Evolutionary conservation across 2,329 filamentous ascomycete genomes (phyloP), one percentile per base, ranked within the genome.

Genomic region (Arthrobotrys megalospora): DNA sequence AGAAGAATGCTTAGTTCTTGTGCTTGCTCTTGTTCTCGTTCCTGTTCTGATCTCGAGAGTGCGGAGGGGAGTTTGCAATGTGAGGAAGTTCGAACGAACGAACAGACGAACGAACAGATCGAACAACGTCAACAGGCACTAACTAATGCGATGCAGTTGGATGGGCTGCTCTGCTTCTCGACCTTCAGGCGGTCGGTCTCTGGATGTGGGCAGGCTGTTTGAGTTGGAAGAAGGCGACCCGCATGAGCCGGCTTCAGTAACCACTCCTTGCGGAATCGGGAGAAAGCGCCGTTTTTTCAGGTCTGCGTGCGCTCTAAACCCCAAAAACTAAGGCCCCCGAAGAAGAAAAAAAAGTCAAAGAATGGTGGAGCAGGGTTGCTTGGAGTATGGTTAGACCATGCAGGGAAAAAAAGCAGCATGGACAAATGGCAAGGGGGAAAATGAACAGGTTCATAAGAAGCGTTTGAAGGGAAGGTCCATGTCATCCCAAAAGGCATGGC

Each of bases 221-320:
- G 73, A 62, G 66, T 77, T 77, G 73, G 52, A 77, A 77, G 66
- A 70, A 77, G 66, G 73, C 73, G 73, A 77, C 73, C 73, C 73
- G 73, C 73, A 77, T 65, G 58, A 67, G 73, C 73, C 73, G 73
- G 73, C 73, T 77, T 77, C 73, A 77, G 73, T 55, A 71, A 77
- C 73, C 66, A 71, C 65, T 71, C 73, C 73, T 77, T 77, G 66
- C 73, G 73, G 73, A 77, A 71, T 77, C 73, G 73, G 73, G 73
- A 77, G 73, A 77, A 77, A 77, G 73, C 73, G 73, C 73, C 73
- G 66, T 71, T 77, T 77, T 77, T 77, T 77, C 72, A 70, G 65
- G 72, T 77, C 65, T 77, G 72, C 58, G 72, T 69, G 72, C 58
- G 72, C 72, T 76, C 60, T 69, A 69, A 76, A 76, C 72, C 72